These are phyloP conservation scores for Papiliotrema fonsecae DNA, from an alignment of 1,284 basidiomycete genomes.

Conservation along the genomic window DNA sequence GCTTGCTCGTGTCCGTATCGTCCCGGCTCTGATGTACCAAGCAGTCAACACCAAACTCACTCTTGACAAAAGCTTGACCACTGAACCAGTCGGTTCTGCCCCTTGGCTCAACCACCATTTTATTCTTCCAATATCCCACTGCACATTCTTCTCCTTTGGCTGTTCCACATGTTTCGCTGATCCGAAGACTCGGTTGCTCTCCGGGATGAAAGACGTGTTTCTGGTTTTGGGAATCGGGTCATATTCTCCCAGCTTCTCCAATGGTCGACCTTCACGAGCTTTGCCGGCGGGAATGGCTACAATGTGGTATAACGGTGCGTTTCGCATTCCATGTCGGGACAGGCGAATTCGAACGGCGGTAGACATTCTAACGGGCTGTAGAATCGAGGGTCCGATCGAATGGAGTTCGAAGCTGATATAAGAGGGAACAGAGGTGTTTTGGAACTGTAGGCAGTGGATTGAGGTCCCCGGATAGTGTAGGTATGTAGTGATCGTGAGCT, in stretches of 20 bases:
- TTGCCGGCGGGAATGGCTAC: slow-evolving; percentile 72
- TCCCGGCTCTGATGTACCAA: no score
- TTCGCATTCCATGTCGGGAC: slow-evolving; percentile 73
- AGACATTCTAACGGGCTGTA: background rate
- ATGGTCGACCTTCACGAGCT: slow-evolving; percentile 78
- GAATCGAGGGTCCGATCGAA: background rate
- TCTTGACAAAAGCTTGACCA: slow-evolving; percentile 70
- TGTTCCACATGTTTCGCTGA: slow-evolving; percentile 5
- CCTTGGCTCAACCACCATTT: slow-evolving; percentile 82
- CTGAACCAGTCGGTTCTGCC: slow-evolving; percentile 74
- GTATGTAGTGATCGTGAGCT: no score
- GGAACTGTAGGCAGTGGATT: no score
- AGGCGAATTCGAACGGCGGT: slow-evolving; percentile 85
- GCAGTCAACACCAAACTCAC: slow-evolving; percentile 53
- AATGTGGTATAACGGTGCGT: slow-evolving; percentile 79
- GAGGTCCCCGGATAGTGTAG: no score
- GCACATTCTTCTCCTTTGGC: slow-evolving; percentile 62
- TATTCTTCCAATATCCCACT: slow-evolving; percentile 88
- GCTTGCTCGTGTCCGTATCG: no score
- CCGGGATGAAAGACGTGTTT: slow-evolving; percentile 18
- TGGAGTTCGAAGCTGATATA: no score
- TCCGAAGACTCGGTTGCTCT: slow-evolving; percentile 42
- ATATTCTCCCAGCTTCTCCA: slow-evolving; percentile 84
- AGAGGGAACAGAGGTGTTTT: background rate
- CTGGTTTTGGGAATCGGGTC: slow-evolving; percentile 57